Evolutionary conservation across 2,329 filamentous ascomycete species (phyloP).

Genomic region (Colletotrichum somersetense): DNA sequence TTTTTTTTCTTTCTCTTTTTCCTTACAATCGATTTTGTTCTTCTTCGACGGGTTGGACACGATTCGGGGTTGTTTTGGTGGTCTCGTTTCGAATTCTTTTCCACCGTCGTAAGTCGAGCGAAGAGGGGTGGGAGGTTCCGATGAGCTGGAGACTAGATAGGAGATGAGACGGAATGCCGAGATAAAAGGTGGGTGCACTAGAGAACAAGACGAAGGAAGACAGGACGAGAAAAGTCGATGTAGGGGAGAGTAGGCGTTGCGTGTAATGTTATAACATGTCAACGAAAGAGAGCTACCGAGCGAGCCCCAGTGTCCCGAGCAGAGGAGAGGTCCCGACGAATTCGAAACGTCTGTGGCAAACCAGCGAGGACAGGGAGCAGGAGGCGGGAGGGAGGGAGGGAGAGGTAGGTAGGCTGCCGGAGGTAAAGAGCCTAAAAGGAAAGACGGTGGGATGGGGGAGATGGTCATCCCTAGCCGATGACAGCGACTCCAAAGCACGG

Average conservation of each 20-base stretch:
- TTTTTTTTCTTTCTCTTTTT: background rate
- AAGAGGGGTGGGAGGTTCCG: background rate
- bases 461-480: background rate
- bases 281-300: background rate
- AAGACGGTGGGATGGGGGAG: background rate
- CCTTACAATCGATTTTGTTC: too few species aligned
- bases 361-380: background rate
- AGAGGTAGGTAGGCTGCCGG: background rate
- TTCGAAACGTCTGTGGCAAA: background rate
- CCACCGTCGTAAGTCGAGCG: background rate
- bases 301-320: background rate
- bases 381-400: too few species aligned
- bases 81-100: background rate
- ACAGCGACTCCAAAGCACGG: too few species aligned
- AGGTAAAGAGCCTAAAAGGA: background rate
- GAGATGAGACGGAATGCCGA: background rate
- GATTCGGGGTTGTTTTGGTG: background rate
- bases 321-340: too few species aligned
- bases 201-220: background rate
- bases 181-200: background rate
- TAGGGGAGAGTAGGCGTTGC: background rate
- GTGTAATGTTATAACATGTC: background rate
- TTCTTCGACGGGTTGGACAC: too few species aligned
- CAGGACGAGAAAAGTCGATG: background rate
- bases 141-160: background rate